Evolutionary conservation across 2,329 filamentous ascomycete genomes (phyloP), one percentile per base, ranked within the genome.

Genomic region (Penicillium sclerotiorum): DNA sequence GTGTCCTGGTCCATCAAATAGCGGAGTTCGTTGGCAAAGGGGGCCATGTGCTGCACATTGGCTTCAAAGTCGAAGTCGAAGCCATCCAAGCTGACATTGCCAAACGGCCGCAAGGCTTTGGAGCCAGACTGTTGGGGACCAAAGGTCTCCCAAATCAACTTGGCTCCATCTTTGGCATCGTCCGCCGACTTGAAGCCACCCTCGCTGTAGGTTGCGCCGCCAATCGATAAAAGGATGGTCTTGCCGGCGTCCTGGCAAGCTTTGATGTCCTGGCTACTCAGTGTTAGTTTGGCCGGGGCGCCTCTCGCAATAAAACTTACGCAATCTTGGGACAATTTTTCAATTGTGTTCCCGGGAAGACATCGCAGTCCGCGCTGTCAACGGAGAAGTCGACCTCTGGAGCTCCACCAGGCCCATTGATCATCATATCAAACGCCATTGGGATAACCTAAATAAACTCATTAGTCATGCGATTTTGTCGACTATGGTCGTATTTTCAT

Each of bases 11-110:
- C 74, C 76, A 85, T 85, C 36, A 75, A 61, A 13, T 66, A 59
- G 23, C 84, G 81, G 8, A 89, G 77, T 46, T 78, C 73, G 30
- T 76, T 73, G 1, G 79, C 85, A 58, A 90, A 88, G 1, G 80
- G 71, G 0, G 74, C 76, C 71, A 87, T 83, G 70, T 88, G 85
- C 40, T 69, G 68, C 12, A 80, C 79, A 2, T 70, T 68, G 4
- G 80, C 75, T 71, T 90, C 87, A 54, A 90, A 85, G 66, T 91
- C 88, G 56, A 90, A 83, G 69, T 91, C 88, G 66, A 91, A 90
- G 4, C 88, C 88, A 65, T 91, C 86, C 35, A 91, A 72, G 4
- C 82, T 75, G 8, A 84, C 81, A 11, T 72, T 69, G 46, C 85
- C 85, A 64, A 90, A 90, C 1, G 88, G 88, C 8, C 88, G 82